These are phyloP conservation scores for Porpolomopsis calyptriformis DNA, from an alignment of 768 basidiomycete genomes.

Conservation along the genomic window DNA sequence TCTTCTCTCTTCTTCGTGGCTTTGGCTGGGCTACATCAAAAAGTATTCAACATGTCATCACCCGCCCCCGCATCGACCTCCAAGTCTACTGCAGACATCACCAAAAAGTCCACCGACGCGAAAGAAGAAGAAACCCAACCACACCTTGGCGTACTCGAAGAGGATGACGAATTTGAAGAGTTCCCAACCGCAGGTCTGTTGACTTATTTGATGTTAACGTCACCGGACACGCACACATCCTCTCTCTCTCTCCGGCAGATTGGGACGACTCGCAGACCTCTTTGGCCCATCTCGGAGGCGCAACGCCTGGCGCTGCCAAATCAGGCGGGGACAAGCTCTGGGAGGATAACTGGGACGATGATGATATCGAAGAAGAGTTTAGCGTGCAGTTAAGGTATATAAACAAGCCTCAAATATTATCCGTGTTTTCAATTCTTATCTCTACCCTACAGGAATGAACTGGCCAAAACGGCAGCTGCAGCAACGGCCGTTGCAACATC, in stretches of 20 bases:
- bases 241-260: constrained; percentile 32
- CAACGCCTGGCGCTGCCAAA: constrained; percentile 63
- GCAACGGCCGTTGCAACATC: constrained; percentile 26
- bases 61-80: constrained; percentile 38
- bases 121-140: constrained; percentile 37
- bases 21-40: too few relatives aligned
- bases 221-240: background rate
- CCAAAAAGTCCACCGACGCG: constrained; percentile 16
- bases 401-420: background rate
- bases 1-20: too few relatives aligned
- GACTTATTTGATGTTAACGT: background rate
- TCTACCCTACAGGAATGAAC: constrained; percentile 39
- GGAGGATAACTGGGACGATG: constrained; percentile 99
- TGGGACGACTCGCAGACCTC: constrained; percentile 85
- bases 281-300: constrained; percentile 64
- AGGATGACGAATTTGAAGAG: constrained; percentile 97
- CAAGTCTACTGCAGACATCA: constrained; percentile 23
- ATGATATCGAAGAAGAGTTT: constrained; percentile 97
- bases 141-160: constrained; percentile 83
- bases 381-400: constrained; percentile 86
- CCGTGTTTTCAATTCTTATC: background rate
- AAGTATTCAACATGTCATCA: constrained; percentile 18
- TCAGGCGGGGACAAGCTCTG: constrained; percentile 86
- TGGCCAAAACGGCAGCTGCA: constrained; percentile 43
- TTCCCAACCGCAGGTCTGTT: constrained; percentile 71